These are phyloP conservation scores for Madurella mycetomatis DNA, from an alignment of 2,329 filamentous ascomycete species.

Conservation along the genomic window DNA sequence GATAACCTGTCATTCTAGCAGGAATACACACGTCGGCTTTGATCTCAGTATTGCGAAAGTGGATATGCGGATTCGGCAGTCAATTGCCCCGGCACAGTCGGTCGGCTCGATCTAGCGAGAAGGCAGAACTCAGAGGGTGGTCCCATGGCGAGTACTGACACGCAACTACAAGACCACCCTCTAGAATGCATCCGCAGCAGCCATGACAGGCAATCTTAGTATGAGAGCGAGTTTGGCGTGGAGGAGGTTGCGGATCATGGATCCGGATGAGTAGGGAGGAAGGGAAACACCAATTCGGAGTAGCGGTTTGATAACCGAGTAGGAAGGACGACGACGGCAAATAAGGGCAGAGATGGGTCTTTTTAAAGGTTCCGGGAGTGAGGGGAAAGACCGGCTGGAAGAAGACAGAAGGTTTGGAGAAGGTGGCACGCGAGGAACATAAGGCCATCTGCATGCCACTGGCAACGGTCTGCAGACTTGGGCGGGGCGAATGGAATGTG, in stretches of 20 bases:
- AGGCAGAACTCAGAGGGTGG: constrained; percentile 48
- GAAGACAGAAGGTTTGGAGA: neutral
- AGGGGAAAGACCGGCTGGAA: constrained; percentile 2
- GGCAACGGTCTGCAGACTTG: neutral
- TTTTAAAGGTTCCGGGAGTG: constrained; percentile 1
- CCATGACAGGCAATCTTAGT: constrained; percentile 36
- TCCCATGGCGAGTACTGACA: constrained; percentile 47
- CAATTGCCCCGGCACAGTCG: neutral
- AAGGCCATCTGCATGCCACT: neutral
- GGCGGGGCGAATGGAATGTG: constrained; percentile 17
- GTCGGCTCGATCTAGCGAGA: constrained; percentile 22
- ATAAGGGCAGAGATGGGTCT: neutral
- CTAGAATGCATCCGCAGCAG: constrained; percentile 46
- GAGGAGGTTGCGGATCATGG: constrained; percentile 14
- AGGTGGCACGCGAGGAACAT: neutral
- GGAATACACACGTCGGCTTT: neutral
- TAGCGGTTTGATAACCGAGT: too few relatives aligned
- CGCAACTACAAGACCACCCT: constrained; percentile 47
- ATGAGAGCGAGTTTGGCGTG: constrained; percentile 11
- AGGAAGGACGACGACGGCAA: neutral
- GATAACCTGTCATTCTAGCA: neutral
- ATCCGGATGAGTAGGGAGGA: neutral
- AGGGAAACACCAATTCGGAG: neutral
- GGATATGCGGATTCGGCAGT: neutral
- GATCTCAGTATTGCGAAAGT: neutral